Percentiles rank a stretch among this genome's conserved stretches.
Conservation (phyloP, 768 basidiomycete genomes). For the Naganishia friedmannii region DNA sequence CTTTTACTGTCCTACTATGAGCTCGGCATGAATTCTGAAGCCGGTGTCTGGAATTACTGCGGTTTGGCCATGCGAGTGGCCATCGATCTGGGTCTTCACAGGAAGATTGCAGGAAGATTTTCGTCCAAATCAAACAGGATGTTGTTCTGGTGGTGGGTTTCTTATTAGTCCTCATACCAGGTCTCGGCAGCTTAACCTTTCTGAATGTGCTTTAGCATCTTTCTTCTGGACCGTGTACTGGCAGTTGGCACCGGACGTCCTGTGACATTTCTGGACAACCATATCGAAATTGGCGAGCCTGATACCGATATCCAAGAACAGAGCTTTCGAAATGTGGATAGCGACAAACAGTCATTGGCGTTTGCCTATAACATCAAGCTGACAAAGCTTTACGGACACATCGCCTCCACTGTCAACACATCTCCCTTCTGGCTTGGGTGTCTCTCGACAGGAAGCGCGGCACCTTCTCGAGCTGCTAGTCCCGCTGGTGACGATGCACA, state of each 20-base stretch:
- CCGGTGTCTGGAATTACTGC: conserved; percentile 24
- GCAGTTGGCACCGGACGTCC: conserved; percentile 27
- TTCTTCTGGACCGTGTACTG: conserved; percentile 19
- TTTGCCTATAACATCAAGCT: conserved; percentile 27
- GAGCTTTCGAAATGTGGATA: conserved; percentile 8
- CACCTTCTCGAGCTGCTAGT: conserved; percentile 17
- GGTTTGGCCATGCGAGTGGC: conserved; percentile 25
- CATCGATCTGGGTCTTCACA: conserved; percentile 25
- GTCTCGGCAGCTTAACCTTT: too few relatives aligned
- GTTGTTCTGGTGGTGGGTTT: conserved; percentile 28
- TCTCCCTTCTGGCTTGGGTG: conserved; percentile 27
- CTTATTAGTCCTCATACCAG: background rate
- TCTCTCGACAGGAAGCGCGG: conserved; percentile 13
- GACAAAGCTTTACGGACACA: conserved; percentile 23
- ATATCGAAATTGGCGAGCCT: conserved; percentile 25
- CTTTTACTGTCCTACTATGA: conserved; percentile 26
- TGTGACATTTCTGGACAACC: conserved; percentile 25
- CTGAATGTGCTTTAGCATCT: conserved; percentile 6
- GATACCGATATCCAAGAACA: conserved; percentile 5
- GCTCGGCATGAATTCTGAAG: conserved; percentile 28
- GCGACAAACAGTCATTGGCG: conserved; percentile 22
- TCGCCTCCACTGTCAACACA: conserved; percentile 23
- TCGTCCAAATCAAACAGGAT: conserved; percentile 11
- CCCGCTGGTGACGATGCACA: conserved; percentile 15
- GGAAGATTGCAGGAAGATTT: conserved; percentile 20